These are phyloP conservation scores for Microascus cirrosus DNA, from an alignment of 2,329 filamentous ascomycete species.

Conservation along the genomic window DNA sequence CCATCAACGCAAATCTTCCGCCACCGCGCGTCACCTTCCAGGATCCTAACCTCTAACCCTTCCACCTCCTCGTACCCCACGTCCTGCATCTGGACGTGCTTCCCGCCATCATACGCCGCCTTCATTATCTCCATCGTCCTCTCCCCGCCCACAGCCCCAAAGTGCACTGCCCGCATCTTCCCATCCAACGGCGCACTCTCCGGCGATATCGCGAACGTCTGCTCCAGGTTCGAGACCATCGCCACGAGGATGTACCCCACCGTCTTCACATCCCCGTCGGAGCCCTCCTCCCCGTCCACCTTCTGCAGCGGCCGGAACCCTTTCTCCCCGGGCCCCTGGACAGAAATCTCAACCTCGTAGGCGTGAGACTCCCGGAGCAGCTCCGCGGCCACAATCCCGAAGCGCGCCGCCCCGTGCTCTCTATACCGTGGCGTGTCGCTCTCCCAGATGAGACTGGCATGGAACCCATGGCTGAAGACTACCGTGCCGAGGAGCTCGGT, in stretches of 20 bases:
- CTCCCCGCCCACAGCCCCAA: conserved; percentile 54
- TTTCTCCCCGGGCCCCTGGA: conserved; percentile 12
- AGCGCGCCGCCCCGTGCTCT: conserved; percentile 63
- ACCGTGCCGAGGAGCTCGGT: conserved; percentile 59
- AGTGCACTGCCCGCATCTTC: conserved; percentile 60
- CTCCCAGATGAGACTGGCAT: conserved; percentile 80
- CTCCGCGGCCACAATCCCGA: conserved; percentile 73
- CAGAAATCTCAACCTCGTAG: conserved; percentile 32
- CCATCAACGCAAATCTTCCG: conserved; percentile 86
- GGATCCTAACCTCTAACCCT: conserved; percentile 53
- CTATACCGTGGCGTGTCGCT: conserved; percentile 79
- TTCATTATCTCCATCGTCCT: conserved; percentile 70
- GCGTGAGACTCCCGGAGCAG: conserved; percentile 47
- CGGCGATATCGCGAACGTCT: conserved; percentile 73
- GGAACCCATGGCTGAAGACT: conserved; percentile 82
- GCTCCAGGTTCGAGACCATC: conserved; percentile 71
- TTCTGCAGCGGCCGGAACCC: conserved; percentile 13
- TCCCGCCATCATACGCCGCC: conserved; percentile 45
- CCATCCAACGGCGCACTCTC: conserved; percentile 59
- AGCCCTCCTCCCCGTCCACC: conserved; percentile 12
- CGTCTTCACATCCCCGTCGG: conserved; percentile 15
- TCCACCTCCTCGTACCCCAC: conserved; percentile 66
- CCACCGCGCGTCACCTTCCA: conserved; percentile 63
- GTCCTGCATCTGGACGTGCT: conserved; percentile 41
- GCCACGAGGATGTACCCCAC: conserved; percentile 72